Percentiles rank a stretch among this genome's conserved stretches.
Evolutionary conservation across 1,139 yeast species (phyloP).

Genomic region (Fermentozyma sake): DNA sequence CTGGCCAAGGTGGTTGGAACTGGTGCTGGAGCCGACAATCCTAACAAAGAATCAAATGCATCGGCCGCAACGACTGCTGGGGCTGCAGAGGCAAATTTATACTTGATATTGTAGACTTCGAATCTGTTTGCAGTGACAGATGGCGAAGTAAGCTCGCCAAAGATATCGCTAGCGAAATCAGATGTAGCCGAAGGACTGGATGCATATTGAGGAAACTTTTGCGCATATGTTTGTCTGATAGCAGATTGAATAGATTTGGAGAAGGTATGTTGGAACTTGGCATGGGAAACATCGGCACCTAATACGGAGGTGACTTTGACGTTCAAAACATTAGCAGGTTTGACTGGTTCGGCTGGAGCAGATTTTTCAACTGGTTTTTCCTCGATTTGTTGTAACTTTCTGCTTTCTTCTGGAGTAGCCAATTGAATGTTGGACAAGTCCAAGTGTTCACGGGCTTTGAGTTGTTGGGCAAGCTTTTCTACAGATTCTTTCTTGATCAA

Average conservation of each 20-base stretch:
- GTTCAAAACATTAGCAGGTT: conserved; percentile 27
- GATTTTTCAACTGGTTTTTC: conserved; percentile 9
- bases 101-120: conserved; percentile 32
- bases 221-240: conserved; percentile 34
- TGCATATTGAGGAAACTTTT: conserved; percentile 41
- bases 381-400: conserved; percentile 14
- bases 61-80: conserved; percentile 15
- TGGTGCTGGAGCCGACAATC: conserved; percentile 20
- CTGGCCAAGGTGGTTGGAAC: conserved; percentile 1
- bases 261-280: conserved; percentile 27
- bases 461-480: conserved; percentile 47
- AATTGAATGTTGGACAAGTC: conserved; percentile 72
- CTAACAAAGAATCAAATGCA: conserved; percentile 45
- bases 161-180: conserved; percentile 46
- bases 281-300: conserved; percentile 23
- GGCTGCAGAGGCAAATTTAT: conserved; percentile 18
- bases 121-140: conserved; percentile 58
- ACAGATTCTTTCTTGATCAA: conserved; percentile 56
- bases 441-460: conserved; percentile 58
- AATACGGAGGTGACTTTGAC: conserved; percentile 24
- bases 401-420: conserved; percentile 29
- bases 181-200: conserved; percentile 35
- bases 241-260: conserved; percentile 30
- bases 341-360: conserved; percentile 18
- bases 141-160: conserved; percentile 62